These are phyloP conservation scores for Arctium lappa DNA, from an alignment of 129 eudicot species.

Conservation along the genomic window DNA sequence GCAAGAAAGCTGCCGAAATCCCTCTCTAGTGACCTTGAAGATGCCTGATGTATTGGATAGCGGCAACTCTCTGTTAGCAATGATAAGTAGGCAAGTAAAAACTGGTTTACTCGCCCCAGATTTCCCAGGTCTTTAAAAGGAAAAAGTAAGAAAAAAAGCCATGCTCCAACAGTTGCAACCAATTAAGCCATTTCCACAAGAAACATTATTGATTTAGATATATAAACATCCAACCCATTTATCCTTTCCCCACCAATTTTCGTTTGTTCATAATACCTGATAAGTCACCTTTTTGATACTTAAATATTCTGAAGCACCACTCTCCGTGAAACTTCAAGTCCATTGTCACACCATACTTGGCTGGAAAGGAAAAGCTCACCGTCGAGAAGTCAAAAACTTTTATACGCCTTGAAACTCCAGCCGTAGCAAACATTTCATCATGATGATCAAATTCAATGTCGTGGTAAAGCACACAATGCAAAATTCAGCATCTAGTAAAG, in stretches of 20 bases:
- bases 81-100: not conserved
- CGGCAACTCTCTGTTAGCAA: too few relatives aligned
- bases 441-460: slow-evolving; percentile 74
- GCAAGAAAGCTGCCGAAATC: too few relatives aligned
- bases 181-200: not conserved
- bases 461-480: slow-evolving; percentile 21
- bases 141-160: not conserved
- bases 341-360: not conserved
- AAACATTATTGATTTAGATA: not conserved
- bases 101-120: not conserved
- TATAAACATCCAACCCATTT: not conserved
- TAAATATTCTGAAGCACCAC: not conserved
- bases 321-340: not conserved
- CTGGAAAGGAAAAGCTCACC: slow-evolving; percentile 39
- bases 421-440: slow-evolving; percentile 78
- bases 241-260: not conserved
- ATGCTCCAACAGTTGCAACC: not conserved
- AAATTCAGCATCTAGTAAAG: not conserved
- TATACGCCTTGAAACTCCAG: slow-evolving; percentile 73
- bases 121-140: not conserved
- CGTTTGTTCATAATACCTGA: not conserved
- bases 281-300: not conserved
- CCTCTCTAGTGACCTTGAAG: too few relatives aligned
- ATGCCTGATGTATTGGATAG: too few relatives aligned
- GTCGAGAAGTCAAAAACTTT: slow-evolving; percentile 65